Evolutionary conservation across 306 rosid genomes (phyloP).

Genomic region (Urtica urens): DNA sequence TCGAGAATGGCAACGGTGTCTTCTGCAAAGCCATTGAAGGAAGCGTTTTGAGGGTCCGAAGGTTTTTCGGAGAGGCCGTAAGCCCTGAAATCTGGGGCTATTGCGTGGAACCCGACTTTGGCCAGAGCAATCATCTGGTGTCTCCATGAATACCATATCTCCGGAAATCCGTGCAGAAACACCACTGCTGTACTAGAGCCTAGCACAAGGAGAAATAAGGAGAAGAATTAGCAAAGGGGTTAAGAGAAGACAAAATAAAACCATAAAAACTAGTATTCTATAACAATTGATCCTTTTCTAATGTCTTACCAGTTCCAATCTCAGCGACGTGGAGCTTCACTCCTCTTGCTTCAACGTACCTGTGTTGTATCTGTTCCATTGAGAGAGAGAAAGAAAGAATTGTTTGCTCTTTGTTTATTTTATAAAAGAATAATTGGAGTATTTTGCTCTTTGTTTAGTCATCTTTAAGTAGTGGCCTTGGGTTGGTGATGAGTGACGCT

Average conservation of each 20-base stretch:
- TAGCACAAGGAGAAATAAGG: not conserved
- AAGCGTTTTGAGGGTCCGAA: constrained; percentile 26
- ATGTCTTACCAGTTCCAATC: constrained; percentile 25
- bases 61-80: constrained; percentile 64
- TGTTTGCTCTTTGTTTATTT: no score
- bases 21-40: constrained; percentile 28
- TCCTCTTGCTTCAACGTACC: constrained; percentile 38
- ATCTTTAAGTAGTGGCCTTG: no score
- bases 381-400: not conserved
- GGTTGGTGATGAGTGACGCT: no score
- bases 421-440: no score
- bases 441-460: no score
- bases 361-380: constrained; percentile 52
- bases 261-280: no score
- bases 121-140: constrained; percentile 54
- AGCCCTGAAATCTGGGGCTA: constrained; percentile 61
- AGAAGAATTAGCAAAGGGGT: not conserved
- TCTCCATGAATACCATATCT: constrained; percentile 75
- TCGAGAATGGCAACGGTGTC: constrained; percentile 38
- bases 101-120: constrained; percentile 38
- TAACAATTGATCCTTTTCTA: not conserved
- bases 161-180: constrained; percentile 67
- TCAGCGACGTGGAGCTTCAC: constrained; percentile 51
- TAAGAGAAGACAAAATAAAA: not conserved
- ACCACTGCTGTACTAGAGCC: constrained; percentile 48